These are phyloP conservation scores for Leccinum solheimii DNA, from an alignment of 1,284 basidiomycete species.

Conservation along the genomic window DNA sequence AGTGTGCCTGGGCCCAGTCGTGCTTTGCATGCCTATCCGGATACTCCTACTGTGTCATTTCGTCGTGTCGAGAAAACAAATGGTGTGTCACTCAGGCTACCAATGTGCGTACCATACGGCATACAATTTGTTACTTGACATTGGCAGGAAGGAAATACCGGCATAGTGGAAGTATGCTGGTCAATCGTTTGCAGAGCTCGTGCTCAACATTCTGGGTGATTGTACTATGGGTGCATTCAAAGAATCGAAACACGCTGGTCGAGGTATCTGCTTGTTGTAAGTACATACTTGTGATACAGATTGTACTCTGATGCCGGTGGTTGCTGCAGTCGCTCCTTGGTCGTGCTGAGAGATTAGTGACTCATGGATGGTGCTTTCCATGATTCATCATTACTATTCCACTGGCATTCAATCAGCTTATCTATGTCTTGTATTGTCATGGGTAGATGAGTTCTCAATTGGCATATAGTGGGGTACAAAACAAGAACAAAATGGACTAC, in stretches of 20 bases:
- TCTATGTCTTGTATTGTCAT: too few relatives aligned
- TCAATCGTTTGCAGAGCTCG: not conserved
- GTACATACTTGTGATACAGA: slow-evolving; percentile 75
- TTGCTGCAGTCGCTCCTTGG: slow-evolving; percentile 19
- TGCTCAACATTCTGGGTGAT: not conserved
- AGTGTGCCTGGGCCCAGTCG: too few relatives aligned
- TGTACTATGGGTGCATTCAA: too few relatives aligned
- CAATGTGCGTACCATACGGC: not conserved
- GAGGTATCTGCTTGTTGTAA: too few relatives aligned
- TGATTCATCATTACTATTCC: too few relatives aligned
- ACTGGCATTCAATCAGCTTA: too few relatives aligned
- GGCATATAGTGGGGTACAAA: too few relatives aligned
- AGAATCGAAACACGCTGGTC: too few relatives aligned
- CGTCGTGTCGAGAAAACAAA: not conserved
- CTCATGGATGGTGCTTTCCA: not conserved
- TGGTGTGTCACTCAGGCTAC: not conserved
- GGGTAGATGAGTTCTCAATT: too few relatives aligned
- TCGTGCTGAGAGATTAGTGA: slow-evolving; percentile 8
- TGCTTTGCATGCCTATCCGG: not conserved
- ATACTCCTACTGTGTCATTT: not conserved
- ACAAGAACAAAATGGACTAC: too few relatives aligned
- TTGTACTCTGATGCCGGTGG: slow-evolving; percentile 75
- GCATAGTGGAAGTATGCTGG: not conserved
- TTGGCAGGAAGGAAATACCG: too few relatives aligned
- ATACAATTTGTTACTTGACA: not conserved